These are phyloP conservation scores for Rubia yunnanensis DNA, from an alignment of 257 asterid species.

Conservation along the genomic window DNA sequence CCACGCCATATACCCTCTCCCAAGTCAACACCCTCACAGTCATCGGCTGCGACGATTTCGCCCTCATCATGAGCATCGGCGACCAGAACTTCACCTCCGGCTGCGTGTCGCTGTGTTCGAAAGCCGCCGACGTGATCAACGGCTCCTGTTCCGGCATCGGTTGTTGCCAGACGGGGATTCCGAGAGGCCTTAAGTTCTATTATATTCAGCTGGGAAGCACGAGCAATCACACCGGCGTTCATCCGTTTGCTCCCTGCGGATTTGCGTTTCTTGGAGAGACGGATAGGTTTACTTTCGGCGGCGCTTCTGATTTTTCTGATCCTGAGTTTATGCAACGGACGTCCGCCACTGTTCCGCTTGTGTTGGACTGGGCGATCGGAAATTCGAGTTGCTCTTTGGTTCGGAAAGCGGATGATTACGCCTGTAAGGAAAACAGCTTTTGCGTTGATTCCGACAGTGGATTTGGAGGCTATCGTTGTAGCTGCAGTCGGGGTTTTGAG, in stretches of 20 bases:
- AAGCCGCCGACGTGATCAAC: slow-evolving; percentile 21
- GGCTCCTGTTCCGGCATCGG: slow-evolving; percentile 61
- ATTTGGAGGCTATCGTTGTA: slow-evolving; percentile 53
- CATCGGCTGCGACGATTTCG: slow-evolving; percentile 59
- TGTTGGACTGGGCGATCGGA: slow-evolving; percentile 69
- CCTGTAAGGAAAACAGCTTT: slow-evolving; percentile 35
- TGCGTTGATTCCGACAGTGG: slow-evolving; percentile 46
- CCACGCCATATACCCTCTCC: slow-evolving; percentile 44
- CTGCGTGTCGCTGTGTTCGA: slow-evolving; percentile 39
- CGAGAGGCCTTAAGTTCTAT: slow-evolving; percentile 30
- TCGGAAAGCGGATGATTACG: slow-evolving; percentile 15
- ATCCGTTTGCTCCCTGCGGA: slow-evolving; percentile 46
- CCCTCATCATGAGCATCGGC: slow-evolving; percentile 18
- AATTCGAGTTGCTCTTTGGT: slow-evolving; percentile 35
- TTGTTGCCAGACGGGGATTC: slow-evolving; percentile 61
- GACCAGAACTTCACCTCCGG: slow-evolving; percentile 35
- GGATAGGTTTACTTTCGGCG: slow-evolving; percentile 30
- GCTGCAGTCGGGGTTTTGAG: slow-evolving; percentile 40
- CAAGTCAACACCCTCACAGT: slow-evolving; percentile 38
- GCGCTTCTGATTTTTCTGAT: slow-evolving; percentile 42
- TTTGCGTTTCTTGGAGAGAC: slow-evolving; percentile 62
- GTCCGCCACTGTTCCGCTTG: slow-evolving; percentile 30
- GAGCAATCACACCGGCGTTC: slow-evolving; percentile 26
- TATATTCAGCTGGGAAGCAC: background rate
- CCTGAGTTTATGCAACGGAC: slow-evolving; percentile 27